These are phyloP conservation scores for Pholiota molesta DNA, from an alignment of 768 basidiomycete genomes.

Conservation along the genomic window DNA sequence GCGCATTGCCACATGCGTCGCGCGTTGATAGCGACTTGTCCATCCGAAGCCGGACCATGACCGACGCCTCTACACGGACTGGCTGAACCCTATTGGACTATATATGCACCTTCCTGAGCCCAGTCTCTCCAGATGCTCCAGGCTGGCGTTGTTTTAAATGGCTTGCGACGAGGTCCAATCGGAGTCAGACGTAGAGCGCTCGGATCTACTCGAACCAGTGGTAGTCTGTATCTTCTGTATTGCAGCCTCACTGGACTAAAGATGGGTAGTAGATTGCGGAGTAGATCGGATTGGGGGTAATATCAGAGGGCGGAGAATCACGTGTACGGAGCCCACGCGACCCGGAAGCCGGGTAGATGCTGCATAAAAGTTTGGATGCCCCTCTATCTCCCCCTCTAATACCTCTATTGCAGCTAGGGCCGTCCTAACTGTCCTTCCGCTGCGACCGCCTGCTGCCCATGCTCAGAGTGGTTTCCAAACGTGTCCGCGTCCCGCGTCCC, in stretches of 20 bases:
- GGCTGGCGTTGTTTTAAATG: no score
- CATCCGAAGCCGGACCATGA: no score
- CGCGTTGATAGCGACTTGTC: no score
- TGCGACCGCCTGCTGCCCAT: background rate
- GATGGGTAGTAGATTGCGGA: background rate
- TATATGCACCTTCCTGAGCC: no score
- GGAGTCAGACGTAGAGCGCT: background rate
- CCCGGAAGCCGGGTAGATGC: background rate
- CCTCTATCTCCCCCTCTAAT: background rate
- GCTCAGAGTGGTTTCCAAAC: constrained; percentile 2
- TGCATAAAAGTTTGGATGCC: background rate
- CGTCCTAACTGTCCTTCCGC: background rate
- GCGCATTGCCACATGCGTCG: no score
- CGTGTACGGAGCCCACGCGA: background rate
- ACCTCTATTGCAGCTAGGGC: background rate
- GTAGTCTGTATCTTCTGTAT: background rate
- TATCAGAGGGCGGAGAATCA: background rate
- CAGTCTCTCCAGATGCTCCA: background rate
- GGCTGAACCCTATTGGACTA: no score
- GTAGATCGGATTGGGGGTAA: constrained; percentile 2
- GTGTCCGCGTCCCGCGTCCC: constrained; percentile 18
- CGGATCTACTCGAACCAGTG: background rate
- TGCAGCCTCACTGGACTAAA: background rate
- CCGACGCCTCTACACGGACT: no score
- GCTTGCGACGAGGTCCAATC: background rate